Conservation (phyloP, 1,139 yeast species). For the Tardiomyces digboiensis region DNA sequence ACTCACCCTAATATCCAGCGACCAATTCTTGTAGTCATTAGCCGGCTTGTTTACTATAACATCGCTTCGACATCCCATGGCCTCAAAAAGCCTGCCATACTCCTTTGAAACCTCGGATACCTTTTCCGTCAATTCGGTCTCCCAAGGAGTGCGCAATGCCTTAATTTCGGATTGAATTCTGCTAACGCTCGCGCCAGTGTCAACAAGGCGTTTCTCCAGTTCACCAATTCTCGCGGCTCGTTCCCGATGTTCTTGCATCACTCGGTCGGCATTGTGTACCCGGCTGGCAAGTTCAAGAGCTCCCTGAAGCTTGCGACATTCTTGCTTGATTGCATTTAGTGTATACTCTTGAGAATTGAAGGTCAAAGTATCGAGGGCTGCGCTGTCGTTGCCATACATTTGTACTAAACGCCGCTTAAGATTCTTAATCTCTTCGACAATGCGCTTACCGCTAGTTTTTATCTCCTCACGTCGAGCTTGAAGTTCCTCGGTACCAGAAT, state of each 20-base stretch:
- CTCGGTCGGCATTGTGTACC: neutral
- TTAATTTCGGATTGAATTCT: conserved; percentile 4
- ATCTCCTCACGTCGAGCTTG: conserved; percentile 5
- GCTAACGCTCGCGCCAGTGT: conserved; percentile 2
- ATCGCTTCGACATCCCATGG: conserved; percentile 81
- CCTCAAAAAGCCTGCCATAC: conserved; percentile 55
- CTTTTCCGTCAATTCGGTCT: conserved; percentile 42
- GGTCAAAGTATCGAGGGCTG: neutral
- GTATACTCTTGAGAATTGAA: neutral
- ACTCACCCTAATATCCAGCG: conserved; percentile 71
- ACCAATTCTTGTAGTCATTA: conserved; percentile 61
- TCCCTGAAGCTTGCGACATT: neutral
- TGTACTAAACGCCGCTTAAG: neutral
- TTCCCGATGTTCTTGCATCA: neutral
- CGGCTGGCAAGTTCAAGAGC: neutral
- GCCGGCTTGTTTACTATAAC: conserved; percentile 49
- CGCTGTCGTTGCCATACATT: neutral
- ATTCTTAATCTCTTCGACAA: conserved; percentile 3
- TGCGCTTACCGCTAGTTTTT: conserved; percentile 6
- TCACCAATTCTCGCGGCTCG: neutral
- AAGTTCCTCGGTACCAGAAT: conserved; percentile 2
- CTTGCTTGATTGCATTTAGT: neutral
- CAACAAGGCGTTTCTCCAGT: conserved; percentile 5
- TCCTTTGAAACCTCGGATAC: conserved; percentile 47
- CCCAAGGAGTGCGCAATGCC: conserved; percentile 39